Evolutionary conservation across 345 rosid species (phyloP), one percentile per base, ranked within the genome.

Genomic region (Hibiscus syriacus): DNA sequence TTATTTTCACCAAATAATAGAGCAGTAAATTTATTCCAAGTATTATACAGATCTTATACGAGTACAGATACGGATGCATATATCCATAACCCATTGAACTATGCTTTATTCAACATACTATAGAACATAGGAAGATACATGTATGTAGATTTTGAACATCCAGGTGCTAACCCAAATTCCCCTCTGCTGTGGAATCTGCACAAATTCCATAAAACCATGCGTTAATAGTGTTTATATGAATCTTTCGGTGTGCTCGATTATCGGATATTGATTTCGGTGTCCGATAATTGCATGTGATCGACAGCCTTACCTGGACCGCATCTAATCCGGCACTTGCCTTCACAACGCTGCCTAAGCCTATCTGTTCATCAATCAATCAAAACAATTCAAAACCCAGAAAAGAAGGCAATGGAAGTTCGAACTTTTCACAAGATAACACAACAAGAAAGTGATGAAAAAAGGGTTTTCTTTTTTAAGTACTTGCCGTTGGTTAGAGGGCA

Each of bases 291-390:
- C n/a, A n/a, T n/a, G n/a, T n/a, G n/a, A n/a, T n/a, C n/a, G n/a
- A n/a, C 3, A 23, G 6, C 59, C 68, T 70, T 74, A 80, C 79
- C 86, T 57, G 86, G 85, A 25, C 71, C 76, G 48, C 88, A 84
- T 48, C 70, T 72, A 50, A 84, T 84, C 67, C 74, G 78, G 78
- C 88, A 84, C 76, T 84, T 84, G 50, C 75, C 69, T 0, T 84
- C 84, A 70, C 89, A 84, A 1, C 89, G 81, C 71, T 58, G 54
- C 73, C 70, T 73, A 65, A 78, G 81, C 75, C 89, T 77, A 3
- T 64, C 88, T 82, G 83, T 38, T 38, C 65, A 71, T 10, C 2
- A 16, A 30, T 0, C 12, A 25, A 49, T 17, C 54, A 9, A 10
- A 38, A 9, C 41, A 36, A 36, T 8, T 36, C 0, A 36, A 7